Base-by-base conservation (phyloP, 2,329 filamentous ascomycete genomes). In the Aphanoascus verrucosus region DNA sequence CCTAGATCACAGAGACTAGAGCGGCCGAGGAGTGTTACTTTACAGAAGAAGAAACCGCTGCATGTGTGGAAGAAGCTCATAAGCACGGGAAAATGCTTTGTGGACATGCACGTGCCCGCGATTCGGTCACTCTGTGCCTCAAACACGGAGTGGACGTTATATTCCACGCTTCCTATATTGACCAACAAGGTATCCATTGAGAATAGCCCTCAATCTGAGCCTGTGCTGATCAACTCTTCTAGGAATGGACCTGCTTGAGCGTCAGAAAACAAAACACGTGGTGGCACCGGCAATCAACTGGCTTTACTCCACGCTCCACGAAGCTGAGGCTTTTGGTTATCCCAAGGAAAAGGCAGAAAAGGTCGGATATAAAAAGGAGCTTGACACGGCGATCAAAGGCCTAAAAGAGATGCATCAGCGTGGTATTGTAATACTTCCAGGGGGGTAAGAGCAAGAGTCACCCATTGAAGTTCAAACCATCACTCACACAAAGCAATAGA, bases 51-150 rank as follows among this genome's bases (percentile, higher is more conserved):
- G 74, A 76, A 56, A 76, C 73, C 0, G 69, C 67, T 3, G 73
- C 72, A 1, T 74, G 72, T 55, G 73, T 76, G 0, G 72, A 76
- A 7, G 73, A 76, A 56, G 74, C 68, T 0, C 74, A 76, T 49
- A 56, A 55, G 8, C 55, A 57, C 40, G 60, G 59, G 0, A 57
- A 57, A 17, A 49, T 63, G n/a, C 57, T 76, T 0, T 76, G 74
- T 54, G 65, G 73, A 0, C 73, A 75, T 60, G 73, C 73, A 5
- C 62, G 74, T 28, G 69, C 73, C 1, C 56, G 71, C 37, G 74
- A 74, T 44, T 70, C 68, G 0, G 69, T 77, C 5, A 70, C 66
- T 43, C 68, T 73, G 64, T 74, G 69, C 58, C 59, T 72, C 38
- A 64, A 64, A 53, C 68, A 72, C 42, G 72, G 72, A 1, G 71